phyloP scores from a whole-genome alignment of 148 eudicot species.

The Camellia lanceoleosa region DNA sequence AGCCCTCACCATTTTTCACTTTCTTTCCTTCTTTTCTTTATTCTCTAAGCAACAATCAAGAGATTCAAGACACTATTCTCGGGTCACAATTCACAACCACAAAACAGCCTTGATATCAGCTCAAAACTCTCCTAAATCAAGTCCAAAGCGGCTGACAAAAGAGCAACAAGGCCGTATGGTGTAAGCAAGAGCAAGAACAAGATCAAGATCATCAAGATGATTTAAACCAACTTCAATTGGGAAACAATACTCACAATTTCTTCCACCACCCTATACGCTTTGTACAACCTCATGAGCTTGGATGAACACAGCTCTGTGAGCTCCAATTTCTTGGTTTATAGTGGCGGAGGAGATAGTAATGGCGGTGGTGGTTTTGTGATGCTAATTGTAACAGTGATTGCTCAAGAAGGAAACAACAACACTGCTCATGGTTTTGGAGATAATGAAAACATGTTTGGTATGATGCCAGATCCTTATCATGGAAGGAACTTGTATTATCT shows the following conservation, averaged over 20 bases:
- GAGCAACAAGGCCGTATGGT: constrained; percentile 40
- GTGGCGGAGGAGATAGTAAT: constrained; percentile 18
- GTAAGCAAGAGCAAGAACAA: constrained; percentile 62
- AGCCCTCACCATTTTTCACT: no score
- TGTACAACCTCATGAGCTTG: constrained; percentile 58
- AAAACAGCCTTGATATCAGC: no score
- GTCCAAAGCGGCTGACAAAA: constrained; percentile 18
- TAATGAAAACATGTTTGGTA: constrained; percentile 21
- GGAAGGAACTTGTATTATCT: constrained; percentile 44
- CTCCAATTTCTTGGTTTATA: constrained; percentile 33
- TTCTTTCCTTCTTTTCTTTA: no score
- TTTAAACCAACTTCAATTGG: constrained; percentile 48
- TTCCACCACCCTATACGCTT: constrained; percentile 33
- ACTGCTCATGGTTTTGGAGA: constrained; percentile 17
- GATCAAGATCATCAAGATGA: constrained; percentile 11
- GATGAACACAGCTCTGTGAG: constrained; percentile 50
- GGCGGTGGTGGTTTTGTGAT: constrained; percentile 28
- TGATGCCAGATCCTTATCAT: constrained; percentile 13
- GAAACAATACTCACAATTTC: constrained; percentile 46
- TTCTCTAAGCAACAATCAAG: no score
- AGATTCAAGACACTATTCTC: no score
- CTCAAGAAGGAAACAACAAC: constrained; percentile 23
- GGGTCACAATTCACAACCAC: no score
- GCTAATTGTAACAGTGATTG: constrained; percentile 32
- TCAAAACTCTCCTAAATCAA: no score